Evolutionary conservation across 2,329 filamentous ascomycete species (phyloP).

Genomic region (Elsinoe batatas): DNA sequence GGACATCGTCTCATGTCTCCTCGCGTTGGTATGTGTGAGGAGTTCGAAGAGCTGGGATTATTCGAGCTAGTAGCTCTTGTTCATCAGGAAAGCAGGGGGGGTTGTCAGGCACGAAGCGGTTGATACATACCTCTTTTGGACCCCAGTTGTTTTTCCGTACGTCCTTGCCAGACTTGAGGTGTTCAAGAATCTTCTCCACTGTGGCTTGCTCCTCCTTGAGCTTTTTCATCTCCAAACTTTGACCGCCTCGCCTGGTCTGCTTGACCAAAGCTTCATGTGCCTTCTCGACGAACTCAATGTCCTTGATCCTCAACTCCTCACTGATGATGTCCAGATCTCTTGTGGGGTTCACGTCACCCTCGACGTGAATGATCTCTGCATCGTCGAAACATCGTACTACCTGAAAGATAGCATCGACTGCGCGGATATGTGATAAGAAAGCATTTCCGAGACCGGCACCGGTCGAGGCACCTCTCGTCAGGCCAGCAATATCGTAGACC

Average conservation of each 20-base stretch:
- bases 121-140: constrained; percentile 79
- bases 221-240: constrained; percentile 97
- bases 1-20: constrained; percentile 79
- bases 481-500: constrained; percentile 95
- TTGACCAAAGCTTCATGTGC: constrained; percentile 84
- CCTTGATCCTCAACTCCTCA: constrained; percentile 92
- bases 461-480: constrained; percentile 90
- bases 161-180: constrained; percentile 81
- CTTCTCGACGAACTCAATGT: constrained; percentile 98
- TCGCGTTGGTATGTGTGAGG: constrained; percentile 63
- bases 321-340: constrained; percentile 94
- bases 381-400: constrained; percentile 60
- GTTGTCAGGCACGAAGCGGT: constrained; percentile 19
- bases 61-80: constrained; percentile 81
- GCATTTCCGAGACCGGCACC: constrained; percentile 95
- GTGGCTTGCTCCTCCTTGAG: constrained; percentile 87
- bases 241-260: constrained; percentile 87
- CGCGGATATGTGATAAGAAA: constrained; percentile 97
- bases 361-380: constrained; percentile 98
- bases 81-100: constrained; percentile 65
- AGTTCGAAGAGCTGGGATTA: constrained; percentile 99
- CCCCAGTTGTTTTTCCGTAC: constrained; percentile 82
- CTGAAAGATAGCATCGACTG: constrained; percentile 39
- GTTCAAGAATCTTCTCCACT: constrained; percentile 78
- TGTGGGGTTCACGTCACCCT: constrained; percentile 92